Evolutionary conservation across 2,329 filamentous ascomycete genomes (phyloP).

Genomic region (Penicillium brasilianum): DNA sequence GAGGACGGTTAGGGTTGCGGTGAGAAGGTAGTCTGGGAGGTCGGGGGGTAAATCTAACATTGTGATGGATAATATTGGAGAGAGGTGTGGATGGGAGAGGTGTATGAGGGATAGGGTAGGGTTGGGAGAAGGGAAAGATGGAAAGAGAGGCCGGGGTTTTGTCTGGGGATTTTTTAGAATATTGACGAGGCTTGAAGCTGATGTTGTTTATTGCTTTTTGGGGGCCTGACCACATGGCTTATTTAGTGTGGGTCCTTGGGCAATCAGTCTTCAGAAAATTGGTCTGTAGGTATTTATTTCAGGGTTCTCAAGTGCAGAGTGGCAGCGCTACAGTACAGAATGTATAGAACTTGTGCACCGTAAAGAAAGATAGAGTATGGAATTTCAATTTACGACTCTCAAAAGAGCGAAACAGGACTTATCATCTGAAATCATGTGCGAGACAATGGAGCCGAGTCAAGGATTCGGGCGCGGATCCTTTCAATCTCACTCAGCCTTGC

Average conservation of each 20-base stretch:
- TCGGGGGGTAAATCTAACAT: neutral
- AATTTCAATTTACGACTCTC: neutral
- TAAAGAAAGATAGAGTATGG: no score
- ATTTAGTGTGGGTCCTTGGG: neutral
- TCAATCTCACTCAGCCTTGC: neutral
- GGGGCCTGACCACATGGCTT: neutral
- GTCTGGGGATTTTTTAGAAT: no score
- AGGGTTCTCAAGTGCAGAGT: no score
- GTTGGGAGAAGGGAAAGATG: neutral
- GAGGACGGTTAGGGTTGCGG: constrained; percentile 13
- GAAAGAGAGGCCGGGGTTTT: no score
- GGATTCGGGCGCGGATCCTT: neutral
- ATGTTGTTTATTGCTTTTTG: neutral
- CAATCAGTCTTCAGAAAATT: no score
- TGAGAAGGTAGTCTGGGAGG: neutral
- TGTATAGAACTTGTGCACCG: no score
- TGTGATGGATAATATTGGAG: neutral
- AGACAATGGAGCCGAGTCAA: neutral
- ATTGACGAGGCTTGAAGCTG: neutral
- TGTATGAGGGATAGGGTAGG: no score
- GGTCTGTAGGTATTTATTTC: no score
- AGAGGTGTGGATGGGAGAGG: neutral
- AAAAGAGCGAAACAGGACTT: neutral
- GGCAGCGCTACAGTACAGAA: no score
- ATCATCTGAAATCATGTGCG: no score